Evolutionary conservation across 768 basidiomycete genomes (phyloP).

Genomic region (Imleria badia): DNA sequence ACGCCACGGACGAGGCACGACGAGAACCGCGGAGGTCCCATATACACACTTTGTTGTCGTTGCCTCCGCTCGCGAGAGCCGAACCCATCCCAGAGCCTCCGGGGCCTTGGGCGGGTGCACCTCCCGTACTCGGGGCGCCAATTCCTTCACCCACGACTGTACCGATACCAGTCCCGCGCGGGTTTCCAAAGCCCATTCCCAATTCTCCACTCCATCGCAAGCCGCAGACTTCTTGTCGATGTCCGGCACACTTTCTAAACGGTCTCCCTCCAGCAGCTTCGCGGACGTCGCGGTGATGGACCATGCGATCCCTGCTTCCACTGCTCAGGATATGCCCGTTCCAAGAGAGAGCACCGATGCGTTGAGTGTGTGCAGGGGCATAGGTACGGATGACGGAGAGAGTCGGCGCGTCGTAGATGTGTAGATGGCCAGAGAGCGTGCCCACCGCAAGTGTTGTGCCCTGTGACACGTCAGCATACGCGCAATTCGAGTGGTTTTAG

Average conservation of each 20-base stretch:
- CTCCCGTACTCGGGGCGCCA: conserved; percentile 21
- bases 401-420: conserved; percentile 90
- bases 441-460: conserved; percentile 92
- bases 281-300: conserved; percentile 91
- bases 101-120: conserved; percentile 27
- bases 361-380: conserved; percentile 77
- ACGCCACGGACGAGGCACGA: conserved; percentile 28
- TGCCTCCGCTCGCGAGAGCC: conserved; percentile 88
- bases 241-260: conserved; percentile 69
- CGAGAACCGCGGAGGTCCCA: conserved; percentile 84
- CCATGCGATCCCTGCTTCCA: conserved; percentile 86
- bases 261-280: conserved; percentile 57
- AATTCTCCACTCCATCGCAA: conserved; percentile 74
- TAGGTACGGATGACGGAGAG: conserved; percentile 79
- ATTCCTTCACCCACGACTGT: conserved; percentile 19
- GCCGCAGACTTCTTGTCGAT: conserved; percentile 95
- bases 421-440: conserved; percentile 82
- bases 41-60: conserved; percentile 98
- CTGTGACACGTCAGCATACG: conserved; percentile 27
- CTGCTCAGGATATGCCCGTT: conserved; percentile 84
- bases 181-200: conserved; percentile 26
- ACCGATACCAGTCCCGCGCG: conserved; percentile 16
- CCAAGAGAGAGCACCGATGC: conserved; percentile 95
- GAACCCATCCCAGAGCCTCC: conserved; percentile 41
- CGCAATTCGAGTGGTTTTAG: background rate